Evolutionary conservation across 169 alveolate species (phyloP).

Genomic region (Plasmodium knowlesi): DNA sequence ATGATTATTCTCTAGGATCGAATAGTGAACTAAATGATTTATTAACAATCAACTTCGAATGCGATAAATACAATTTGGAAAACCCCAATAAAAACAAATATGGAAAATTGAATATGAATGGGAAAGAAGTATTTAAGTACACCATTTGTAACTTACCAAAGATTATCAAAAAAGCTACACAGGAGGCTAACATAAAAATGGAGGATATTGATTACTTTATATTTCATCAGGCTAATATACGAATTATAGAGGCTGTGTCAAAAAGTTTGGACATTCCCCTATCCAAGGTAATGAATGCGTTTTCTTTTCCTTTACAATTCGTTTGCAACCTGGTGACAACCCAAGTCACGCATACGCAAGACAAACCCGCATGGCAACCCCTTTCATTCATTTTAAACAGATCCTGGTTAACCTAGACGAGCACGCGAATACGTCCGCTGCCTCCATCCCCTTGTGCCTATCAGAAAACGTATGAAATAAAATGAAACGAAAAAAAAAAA

Average conservation of each 20-base stretch:
- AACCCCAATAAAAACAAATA: conserved; percentile 43
- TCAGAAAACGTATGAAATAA: conserved; percentile 77
- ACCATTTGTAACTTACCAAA: conserved; percentile 78
- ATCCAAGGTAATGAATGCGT: conserved; percentile 62
- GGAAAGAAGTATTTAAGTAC: conserved; percentile 82
- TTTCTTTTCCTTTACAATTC: not conserved
- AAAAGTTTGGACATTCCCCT: conserved; percentile 72
- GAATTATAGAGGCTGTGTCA: conserved; percentile 83
- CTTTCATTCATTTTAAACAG: conserved; percentile 20
- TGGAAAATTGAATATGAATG: conserved; percentile 79
- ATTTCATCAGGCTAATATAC: conserved; percentile 83
- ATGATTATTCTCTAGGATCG: conserved; percentile 39
- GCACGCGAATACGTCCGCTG: conserved; percentile 84
- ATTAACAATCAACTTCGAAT: conserved; percentile 30
- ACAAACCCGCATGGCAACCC: not conserved
- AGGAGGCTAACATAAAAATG: conserved; percentile 62
- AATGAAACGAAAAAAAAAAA: not conserved
- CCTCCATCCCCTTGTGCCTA: conserved; percentile 82
- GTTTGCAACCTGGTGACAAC: not conserved
- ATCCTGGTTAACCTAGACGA: conserved; percentile 79
- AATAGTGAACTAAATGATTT: conserved; percentile 60
- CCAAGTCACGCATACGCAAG: not conserved
- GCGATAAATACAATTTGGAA: conserved; percentile 39
- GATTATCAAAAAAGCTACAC: conserved; percentile 56
- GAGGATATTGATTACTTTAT: conserved; percentile 81